A percentile compares a stretch with the other conserved stretches of the same genome.
Conservation (phyloP, 2,329 filamentous ascomycete species). For the Xylariaceae sp. region DNA sequence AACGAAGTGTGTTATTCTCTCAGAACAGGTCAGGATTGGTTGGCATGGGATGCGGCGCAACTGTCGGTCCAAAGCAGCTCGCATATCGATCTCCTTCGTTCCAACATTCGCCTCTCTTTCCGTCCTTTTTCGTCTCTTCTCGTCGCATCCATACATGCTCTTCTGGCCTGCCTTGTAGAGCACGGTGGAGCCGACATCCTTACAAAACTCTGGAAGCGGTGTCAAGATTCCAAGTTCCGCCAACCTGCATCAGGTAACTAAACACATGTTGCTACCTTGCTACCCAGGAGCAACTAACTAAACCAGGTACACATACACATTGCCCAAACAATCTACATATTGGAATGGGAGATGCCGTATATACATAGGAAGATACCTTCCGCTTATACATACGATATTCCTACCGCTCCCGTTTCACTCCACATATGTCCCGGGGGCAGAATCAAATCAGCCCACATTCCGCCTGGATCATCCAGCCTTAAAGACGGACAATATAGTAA, state of each 20-base stretch:
- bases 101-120: background rate
- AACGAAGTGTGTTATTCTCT: slow-evolving; percentile 10
- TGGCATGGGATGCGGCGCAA: slow-evolving; percentile 25
- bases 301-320: no score
- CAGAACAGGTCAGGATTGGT: slow-evolving; percentile 4
- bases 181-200: background rate
- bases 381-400: background rate
- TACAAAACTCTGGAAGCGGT: background rate
- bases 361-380: background rate
- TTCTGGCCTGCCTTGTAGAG: background rate
- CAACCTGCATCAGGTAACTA: background rate
- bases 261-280: no score
- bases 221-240: background rate
- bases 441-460: slow-evolving; percentile 24
- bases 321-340: no score
- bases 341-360: no score
- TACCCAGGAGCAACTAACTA: no score
- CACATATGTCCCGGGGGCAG: background rate
- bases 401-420: background rate
- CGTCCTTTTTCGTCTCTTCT: background rate
- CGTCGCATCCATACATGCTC: background rate
- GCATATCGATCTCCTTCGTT: slow-evolving; percentile 20
- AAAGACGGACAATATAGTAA: background rate
- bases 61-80: slow-evolving; percentile 20
- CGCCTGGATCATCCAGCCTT: slow-evolving; percentile 10